These are phyloP conservation scores for Globisporangium apiculatum DNA, from an alignment of 352 stramenopile genomes.

Conservation along the genomic window DNA sequence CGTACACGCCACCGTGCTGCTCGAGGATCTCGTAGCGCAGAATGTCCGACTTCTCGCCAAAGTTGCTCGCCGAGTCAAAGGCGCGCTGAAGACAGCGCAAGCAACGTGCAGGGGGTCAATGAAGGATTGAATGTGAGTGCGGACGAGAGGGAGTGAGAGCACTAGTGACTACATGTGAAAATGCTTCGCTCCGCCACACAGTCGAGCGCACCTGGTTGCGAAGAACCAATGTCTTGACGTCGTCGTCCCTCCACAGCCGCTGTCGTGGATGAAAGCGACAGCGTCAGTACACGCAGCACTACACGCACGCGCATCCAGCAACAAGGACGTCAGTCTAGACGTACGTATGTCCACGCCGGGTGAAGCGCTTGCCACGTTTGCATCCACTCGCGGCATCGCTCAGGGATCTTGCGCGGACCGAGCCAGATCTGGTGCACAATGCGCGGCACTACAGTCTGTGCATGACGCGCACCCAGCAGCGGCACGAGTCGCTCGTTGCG, in stretches of 20 bases:
- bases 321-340: background rate
- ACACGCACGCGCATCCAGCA: no score
- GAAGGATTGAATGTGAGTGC: no score
- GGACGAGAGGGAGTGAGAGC: background rate
- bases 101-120: no score
- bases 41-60: constrained; percentile 69
- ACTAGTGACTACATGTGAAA: background rate
- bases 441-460: constrained; percentile 4
- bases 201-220: constrained; percentile 22
- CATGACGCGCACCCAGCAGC: background rate
- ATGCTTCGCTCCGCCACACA: background rate
- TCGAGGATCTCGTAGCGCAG: constrained; percentile 64
- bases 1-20: constrained; percentile 51
- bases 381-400: constrained; percentile 25
- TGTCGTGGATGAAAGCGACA: constrained; percentile 3
- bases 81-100: constrained; percentile 14
- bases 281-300: background rate
- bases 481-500: constrained; percentile 13
- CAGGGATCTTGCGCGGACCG: constrained; percentile 22
- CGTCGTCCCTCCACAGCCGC: constrained; percentile 45
- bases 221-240: constrained; percentile 19
- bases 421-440: constrained; percentile 78
- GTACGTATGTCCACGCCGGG: constrained; percentile 26
- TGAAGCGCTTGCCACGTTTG: constrained; percentile 38
- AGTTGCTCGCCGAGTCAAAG: constrained; percentile 46